Evolutionary conservation across 192 early-diverging fungal species (phyloP).

Genomic region (Chytriomyces sp.): DNA sequence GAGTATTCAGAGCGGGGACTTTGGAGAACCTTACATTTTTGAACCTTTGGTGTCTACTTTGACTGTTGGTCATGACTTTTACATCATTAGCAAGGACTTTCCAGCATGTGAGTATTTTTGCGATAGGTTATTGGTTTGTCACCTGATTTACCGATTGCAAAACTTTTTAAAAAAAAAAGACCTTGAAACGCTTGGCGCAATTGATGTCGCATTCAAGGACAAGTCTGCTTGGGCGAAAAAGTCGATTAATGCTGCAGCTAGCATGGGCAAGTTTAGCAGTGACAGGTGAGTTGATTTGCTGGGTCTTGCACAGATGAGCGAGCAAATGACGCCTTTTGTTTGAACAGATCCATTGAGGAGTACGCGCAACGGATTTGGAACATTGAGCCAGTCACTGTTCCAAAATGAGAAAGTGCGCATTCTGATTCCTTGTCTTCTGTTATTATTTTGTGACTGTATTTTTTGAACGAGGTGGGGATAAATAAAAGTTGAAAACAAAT

Average conservation of each 20-base stretch:
- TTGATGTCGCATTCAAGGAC: constrained; percentile 88
- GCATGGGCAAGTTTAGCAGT: constrained; percentile 92
- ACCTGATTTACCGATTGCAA: constrained; percentile 4
- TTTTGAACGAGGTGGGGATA: background rate
- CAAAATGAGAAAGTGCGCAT: background rate
- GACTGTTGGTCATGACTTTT: constrained; percentile 79
- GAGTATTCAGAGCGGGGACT: constrained; percentile 77
- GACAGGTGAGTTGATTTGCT: constrained; percentile 53
- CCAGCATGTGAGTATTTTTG: constrained; percentile 65
- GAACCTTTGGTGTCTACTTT: constrained; percentile 64
- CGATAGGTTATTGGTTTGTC: constrained; percentile 7
- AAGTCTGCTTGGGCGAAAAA: constrained; percentile 83
- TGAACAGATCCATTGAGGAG: constrained; percentile 76
- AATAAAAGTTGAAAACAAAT: background rate
- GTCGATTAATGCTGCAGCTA: constrained; percentile 86
- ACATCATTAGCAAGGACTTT: constrained; percentile 87
- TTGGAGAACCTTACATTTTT: constrained; percentile 70
- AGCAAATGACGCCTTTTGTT: background rate
- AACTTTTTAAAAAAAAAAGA: constrained; percentile 36
- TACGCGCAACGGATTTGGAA: constrained; percentile 95
- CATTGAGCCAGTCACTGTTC: constrained; percentile 23
- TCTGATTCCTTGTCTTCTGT: background rate
- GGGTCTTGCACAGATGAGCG: constrained; percentile 21
- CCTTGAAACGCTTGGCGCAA: constrained; percentile 74
- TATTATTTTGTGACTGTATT: background rate